Base-by-base conservation (phyloP, 306 rosid species). In the Argentina anserina region DNA sequence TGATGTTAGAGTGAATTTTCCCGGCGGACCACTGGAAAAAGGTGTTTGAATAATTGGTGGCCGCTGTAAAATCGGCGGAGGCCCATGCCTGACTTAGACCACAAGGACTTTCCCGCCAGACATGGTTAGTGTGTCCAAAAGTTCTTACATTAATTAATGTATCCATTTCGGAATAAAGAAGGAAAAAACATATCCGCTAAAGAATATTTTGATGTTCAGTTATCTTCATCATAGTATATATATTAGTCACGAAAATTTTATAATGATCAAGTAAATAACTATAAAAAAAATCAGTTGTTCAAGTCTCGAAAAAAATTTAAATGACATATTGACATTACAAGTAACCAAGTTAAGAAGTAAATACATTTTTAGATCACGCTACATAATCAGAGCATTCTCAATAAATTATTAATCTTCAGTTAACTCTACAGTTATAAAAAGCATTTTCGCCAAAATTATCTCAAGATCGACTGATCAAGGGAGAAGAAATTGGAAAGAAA, bases 51-150 rank as follows among this genome's bases (percentile, higher is more conserved):
- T 67, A 15, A 36, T 76, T 68, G 9, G 62, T 21, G 73, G 73
- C 21, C 29, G 29, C 9, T 63, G 67, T 71, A 18, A 67, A 67
- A 72, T 75, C 80, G 83, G 77, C 68, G 55, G 72, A 64, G 60
- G 60, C 89, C 71, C 77, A 67, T 85, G 88, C 53, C 36, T 58
- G 17, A 45, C 15, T 20, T 21, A 40, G 34, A 43, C 34, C 25
- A 1, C 6, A 45, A 31, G 3, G 17, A 0, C 33, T 73, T 73
- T 73, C 15, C 62, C 47, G 33, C 66, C 65, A 43, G 25, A 72
- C 66, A 4, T 56, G 34, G 3, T 0, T 26, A 2, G 63, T 13
- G 34, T 56, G 63, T 26, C 63, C 3, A 26, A 56, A 56, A 55
- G 12, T 9, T 28, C 12, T 2, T 26, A 37, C 28, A 28, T 58